A percentile compares a stretch with the other conserved stretches of the same genome.
Conservation (phyloP, 768 basidiomycete genomes). For the Butyriboletus loyo region DNA sequence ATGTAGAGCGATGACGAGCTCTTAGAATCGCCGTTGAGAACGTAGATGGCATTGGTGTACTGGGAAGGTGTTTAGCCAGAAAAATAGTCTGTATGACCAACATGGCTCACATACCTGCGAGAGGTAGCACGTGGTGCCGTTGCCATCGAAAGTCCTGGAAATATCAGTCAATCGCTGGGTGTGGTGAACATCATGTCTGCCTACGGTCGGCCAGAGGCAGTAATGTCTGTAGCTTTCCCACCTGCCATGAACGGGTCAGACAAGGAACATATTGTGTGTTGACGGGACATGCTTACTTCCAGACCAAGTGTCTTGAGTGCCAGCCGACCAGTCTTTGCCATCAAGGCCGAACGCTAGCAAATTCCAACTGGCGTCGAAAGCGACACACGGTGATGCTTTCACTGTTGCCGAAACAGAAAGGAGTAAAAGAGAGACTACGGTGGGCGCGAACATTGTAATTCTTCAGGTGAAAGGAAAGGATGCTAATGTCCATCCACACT, state of each 20-base stretch:
- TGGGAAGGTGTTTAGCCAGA: constrained; percentile 31
- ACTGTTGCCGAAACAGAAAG: constrained; percentile 35
- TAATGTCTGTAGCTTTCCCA: constrained; percentile 58
- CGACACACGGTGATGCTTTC: constrained; percentile 57
- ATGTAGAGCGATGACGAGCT: constrained; percentile 74
- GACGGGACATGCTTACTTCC: constrained; percentile 38
- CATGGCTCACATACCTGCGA: constrained; percentile 47
- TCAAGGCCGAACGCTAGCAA: constrained; percentile 83
- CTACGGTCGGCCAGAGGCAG: constrained; percentile 74
- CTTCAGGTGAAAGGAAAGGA: not conserved
- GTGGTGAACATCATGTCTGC: constrained; percentile 23
- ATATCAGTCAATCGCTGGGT: not conserved
- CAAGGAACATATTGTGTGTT: not conserved
- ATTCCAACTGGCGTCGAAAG: constrained; percentile 80
- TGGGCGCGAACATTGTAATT: constrained; percentile 37
- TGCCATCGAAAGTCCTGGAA: constrained; percentile 60
- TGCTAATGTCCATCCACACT: too few relatives aligned
- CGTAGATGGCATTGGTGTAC: constrained; percentile 85
- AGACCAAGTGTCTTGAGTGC: constrained; percentile 66
- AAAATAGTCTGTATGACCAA: not conserved
- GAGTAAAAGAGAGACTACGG: constrained; percentile 55
- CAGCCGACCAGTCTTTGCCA: constrained; percentile 81
- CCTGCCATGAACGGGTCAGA: constrained; percentile 16
- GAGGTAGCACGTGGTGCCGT: constrained; percentile 68
- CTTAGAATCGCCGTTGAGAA: constrained; percentile 71